Evolutionary conservation across 2,329 filamentous ascomycete species (phyloP), one percentile per base, ranked within the genome.

Genomic region (Bretziella fagacearum): DNA sequence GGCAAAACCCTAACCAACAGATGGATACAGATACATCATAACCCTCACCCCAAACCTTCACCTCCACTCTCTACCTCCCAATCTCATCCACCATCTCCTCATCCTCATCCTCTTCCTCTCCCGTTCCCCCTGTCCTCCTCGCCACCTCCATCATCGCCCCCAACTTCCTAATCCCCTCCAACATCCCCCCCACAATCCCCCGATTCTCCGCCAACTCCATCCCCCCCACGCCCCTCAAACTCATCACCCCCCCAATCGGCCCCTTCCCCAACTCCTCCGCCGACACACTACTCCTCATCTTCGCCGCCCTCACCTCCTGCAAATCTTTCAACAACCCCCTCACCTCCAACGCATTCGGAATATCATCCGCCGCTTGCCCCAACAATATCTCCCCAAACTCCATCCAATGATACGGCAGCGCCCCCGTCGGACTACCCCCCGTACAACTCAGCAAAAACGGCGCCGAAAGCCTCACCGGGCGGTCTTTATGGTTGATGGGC

Each of bases 321-420:
- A 96, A 61, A 57, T 94, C 87, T 46, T 87, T 69, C 51, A 95
- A 60, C 50, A 93, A 60, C 22, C 81, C 73, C 5, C 87, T 69
- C 6, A 93, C 79, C 54, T 79, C 75, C 54, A 86, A 79, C 2
- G 83, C 71, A 0, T 81, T 74, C 56, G 57, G 71, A 43, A 96
- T 73, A 60, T 95, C 87, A 60, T 95, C 87, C 22, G 75, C 71
- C 3, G 87, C 87, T 47, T 84, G 81, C 40, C 87, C 81, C 2
- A 98, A 73, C 39, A 98, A 67, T 59, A 93, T 77, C 62, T 94
- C 86, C 15, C 82, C 80, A 6, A 96, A 65, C 63, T 96, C 91
- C 35, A 93, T 73, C 87, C 89, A 98, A 65, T 96, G 89, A 59
- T 93, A 96, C 0, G 91, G 91, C 26, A 98, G 67, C 11, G 79